Base-by-base conservation (phyloP, 2,329 filamentous ascomycete species). In the Clarireedia monteithiana region DNA sequence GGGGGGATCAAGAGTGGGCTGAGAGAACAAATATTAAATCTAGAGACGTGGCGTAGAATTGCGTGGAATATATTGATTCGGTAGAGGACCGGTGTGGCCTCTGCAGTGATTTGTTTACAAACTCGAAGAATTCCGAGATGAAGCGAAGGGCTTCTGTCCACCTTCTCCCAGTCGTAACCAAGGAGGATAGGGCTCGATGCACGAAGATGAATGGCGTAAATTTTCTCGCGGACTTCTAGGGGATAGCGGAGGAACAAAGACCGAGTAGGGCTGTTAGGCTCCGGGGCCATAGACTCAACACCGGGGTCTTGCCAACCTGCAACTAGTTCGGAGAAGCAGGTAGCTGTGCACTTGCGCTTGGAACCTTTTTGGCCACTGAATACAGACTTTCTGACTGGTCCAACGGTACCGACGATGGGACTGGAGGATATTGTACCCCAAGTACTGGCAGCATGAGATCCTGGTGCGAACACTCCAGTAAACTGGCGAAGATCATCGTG, bases 71-170 rank as follows among this genome's bases (percentile, higher is more conserved):
- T 57, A 39, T 68, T 67, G 23, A 62, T 58, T 14, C 50, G 54
- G 53, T 65, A 68, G 15, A 68, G 36, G 10, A 62, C 67, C n/a
- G 38, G 26, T 0, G 58, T 50, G n/a, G 53, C 55, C 50, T 68
- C 66, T 1, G 55, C 24, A 1, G 54, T 52, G 34, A 67, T 59
- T 40, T 62, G 62, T 51, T 63, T 66, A 50, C 66, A 68, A 4
- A 59, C 56, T 9, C 49, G 26, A 24, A 64, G 40, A 34, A 66
- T 50, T 26, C 40, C 45, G 48, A 61, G 58, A 14, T 50, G 40
- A 4, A 58, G 45, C 14, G 39, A 45, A 1, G 50, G 26, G 6
- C 58, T 60, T 15, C 48, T 52, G 50, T 66, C 61, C 2, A 63
- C 55, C 7, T 51, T 56, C 7, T 46, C 40, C 63, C 62, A 67